Conservation (phyloP, 495 filamentous ascomycete species). For the Barbatosphaeria neglecta region DNA sequence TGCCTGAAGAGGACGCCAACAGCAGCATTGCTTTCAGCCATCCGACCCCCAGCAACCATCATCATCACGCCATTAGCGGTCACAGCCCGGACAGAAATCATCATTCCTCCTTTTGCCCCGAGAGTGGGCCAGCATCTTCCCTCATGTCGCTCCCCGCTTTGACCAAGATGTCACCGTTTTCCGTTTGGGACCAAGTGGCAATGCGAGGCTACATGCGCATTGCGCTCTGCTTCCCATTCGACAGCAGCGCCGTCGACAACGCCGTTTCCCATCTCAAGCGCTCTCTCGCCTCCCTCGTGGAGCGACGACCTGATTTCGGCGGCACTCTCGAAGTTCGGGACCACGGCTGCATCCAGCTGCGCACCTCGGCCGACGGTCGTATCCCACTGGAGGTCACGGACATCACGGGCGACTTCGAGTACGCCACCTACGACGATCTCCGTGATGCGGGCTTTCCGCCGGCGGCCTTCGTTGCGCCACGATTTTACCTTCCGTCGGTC, state of each 20-base stretch:
- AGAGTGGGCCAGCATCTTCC: too few species aligned
- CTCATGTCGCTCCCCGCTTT: not conserved
- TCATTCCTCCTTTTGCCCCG: too few species aligned
- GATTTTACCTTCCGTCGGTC: constrained; percentile 8
- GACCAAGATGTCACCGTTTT: constrained; percentile 2
- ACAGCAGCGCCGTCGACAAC: constrained; percentile 8
- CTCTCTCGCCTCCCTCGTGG: constrained; percentile 12
- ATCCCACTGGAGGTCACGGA: constrained; percentile 16
- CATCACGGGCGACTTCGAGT: constrained; percentile 6
- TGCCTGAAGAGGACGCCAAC: too few species aligned
- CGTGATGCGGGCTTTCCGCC: constrained; percentile 17
- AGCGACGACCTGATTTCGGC: constrained; percentile 19
- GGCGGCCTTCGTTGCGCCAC: constrained; percentile 11
- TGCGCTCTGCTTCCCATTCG: constrained; percentile 23
- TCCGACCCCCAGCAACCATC: too few species aligned
- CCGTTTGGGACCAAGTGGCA: constrained; percentile 21
- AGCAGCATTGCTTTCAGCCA: too few species aligned
- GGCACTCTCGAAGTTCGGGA: constrained; percentile 16
- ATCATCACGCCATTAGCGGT: too few species aligned
- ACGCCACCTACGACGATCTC: constrained; percentile 11
- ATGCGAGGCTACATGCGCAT: constrained; percentile 21
- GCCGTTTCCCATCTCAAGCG: constrained; percentile 14
- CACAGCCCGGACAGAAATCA: too few species aligned
- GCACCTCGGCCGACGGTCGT: constrained; percentile 11
- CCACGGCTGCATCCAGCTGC: constrained; percentile 12